phyloP scores from a whole-genome alignment of 495 filamentous ascomycete genomes.

The Aspergillus saccharolyticus region DNA sequence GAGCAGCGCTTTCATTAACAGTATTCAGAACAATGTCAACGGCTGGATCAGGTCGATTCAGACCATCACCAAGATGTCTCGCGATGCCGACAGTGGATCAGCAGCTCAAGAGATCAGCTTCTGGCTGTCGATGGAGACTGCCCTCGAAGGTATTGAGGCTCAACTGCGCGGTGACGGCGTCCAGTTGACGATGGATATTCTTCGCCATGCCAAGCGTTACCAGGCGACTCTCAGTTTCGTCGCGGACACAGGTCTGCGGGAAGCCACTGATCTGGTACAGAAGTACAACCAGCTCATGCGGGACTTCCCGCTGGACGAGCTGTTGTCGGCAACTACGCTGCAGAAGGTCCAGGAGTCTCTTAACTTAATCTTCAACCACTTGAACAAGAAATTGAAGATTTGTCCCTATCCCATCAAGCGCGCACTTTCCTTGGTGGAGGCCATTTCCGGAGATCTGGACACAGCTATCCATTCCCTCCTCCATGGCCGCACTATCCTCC shows the following conservation, averaged over 20 bases:
- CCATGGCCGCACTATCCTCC: conserved; percentile 80
- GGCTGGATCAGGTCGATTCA: conserved; percentile 98
- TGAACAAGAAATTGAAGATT: conserved; percentile 95
- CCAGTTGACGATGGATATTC: conserved; percentile 82
- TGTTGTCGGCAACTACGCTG: conserved; percentile 85
- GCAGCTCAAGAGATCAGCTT: conserved; percentile 98
- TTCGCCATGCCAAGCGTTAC: conserved; percentile 93
- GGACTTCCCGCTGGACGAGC: conserved; percentile 92
- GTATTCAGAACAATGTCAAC: conserved; percentile 86
- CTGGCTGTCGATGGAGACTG: conserved; percentile 92
- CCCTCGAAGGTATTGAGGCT: conserved; percentile 80
- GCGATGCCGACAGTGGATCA: conserved; percentile 81
- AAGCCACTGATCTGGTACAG: conserved; percentile 89
- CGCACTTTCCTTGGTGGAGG: conserved; percentile 89
- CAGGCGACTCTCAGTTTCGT: conserved; percentile 94
- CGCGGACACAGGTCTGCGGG: conserved; percentile 90
- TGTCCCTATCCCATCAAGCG: conserved; percentile 90
- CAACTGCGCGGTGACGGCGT: conserved; percentile 88
- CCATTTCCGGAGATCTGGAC: conserved; percentile 94
- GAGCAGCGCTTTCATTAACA: conserved; percentile 89
- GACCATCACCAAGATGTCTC: conserved; percentile 89
- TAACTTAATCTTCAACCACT: conserved; percentile 78
- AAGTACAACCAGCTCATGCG: conserved; percentile 98
- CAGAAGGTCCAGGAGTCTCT: conserved; percentile 88
- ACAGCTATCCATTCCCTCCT: conserved; percentile 77